Conservation (phyloP, 2,329 filamentous ascomycete genomes). For the Phyllosticta paracitricarpa region DNA sequence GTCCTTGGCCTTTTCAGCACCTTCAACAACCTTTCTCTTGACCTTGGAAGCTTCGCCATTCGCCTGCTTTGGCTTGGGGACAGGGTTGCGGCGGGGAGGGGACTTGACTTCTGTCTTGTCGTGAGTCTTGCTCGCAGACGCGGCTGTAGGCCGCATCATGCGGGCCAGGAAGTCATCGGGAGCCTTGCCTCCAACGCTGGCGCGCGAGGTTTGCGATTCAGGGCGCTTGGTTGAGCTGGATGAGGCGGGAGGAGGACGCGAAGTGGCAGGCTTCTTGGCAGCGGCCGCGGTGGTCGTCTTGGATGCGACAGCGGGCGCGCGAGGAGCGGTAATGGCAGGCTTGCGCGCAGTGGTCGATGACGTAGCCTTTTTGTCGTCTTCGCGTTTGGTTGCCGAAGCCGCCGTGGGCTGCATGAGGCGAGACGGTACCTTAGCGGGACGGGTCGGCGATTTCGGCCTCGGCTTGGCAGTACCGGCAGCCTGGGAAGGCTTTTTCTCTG, state of each 20-base stretch:
- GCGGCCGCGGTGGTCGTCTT: conserved; percentile 20
- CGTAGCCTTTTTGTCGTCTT: conserved; percentile 20
- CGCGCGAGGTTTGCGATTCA: conserved; percentile 32
- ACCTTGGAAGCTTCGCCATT: conserved; percentile 21
- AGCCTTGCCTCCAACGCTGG: conserved; percentile 20
- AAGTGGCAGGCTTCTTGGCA: conserved; percentile 21
- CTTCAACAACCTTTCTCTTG: conserved; percentile 28
- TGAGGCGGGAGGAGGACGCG: conserved; percentile 25
- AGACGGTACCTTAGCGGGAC: conserved; percentile 55
- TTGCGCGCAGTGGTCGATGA: conserved; percentile 32
- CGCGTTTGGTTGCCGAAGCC: conserved; percentile 55
- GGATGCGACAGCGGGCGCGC: conserved; percentile 16
- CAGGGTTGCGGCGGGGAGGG: conserved; percentile 22
- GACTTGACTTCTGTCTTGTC: conserved; percentile 45
- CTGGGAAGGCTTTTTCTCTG: conserved; percentile 12
- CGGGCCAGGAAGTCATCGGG: conserved; percentile 67
- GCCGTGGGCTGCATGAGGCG: conserved; percentile 61
- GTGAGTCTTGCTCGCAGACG: conserved; percentile 56
- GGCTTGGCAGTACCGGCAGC: conserved; percentile 28
- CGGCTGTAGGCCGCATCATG: conserved; percentile 69
- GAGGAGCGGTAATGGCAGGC: conserved; percentile 27
- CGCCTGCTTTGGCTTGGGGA: conserved; percentile 13
- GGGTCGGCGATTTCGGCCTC: conserved; percentile 52
- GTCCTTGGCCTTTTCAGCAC: conserved; percentile 25
- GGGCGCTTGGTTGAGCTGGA: conserved; percentile 37